Conservation (phyloP, 2,329 filamentous ascomycete genomes). For the Sporothrix pallida region DNA sequence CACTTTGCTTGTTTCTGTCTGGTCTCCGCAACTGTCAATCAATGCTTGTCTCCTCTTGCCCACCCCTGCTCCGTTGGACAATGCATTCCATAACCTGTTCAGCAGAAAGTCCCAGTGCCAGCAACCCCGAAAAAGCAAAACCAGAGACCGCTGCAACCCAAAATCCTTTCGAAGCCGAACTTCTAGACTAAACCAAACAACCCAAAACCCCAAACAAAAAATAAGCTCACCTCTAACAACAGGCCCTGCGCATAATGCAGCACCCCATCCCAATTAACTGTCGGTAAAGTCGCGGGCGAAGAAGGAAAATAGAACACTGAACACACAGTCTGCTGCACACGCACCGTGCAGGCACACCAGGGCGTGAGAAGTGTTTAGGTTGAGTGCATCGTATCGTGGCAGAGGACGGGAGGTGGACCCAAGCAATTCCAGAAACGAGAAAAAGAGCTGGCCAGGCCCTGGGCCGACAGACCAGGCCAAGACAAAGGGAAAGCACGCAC, state of each 20-base stretch:
- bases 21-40: conserved; percentile 26
- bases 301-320: neutral
- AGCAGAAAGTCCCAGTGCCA: neutral
- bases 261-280: conserved; percentile 13
- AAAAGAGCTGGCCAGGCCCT: conserved; percentile 27
- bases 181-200: conserved; percentile 21
- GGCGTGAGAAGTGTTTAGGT: conserved; percentile 2
- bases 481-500: conserved; percentile 22
- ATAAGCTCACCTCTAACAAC: conserved; percentile 28
- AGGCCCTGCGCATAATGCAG: conserved; percentile 27
- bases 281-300: conserved; percentile 19
- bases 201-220: conserved; percentile 8
- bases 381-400: conserved; percentile 4
- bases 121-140: neutral
- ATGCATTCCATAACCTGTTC: conserved; percentile 17
- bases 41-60: conserved; percentile 19
- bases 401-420: conserved; percentile 19
- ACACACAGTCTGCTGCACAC: neutral
- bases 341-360: neutral
- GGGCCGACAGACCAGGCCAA: conserved; percentile 13
- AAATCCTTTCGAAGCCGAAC: conserved; percentile 6
- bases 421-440: conserved; percentile 15
- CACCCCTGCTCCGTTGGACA: conserved; percentile 18
- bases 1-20: conserved; percentile 20
- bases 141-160: conserved; percentile 20